These are phyloP conservation scores for Eragrostis tef DNA, from an alignment of 202 grass and related monocot species.

Conservation along the genomic window DNA sequence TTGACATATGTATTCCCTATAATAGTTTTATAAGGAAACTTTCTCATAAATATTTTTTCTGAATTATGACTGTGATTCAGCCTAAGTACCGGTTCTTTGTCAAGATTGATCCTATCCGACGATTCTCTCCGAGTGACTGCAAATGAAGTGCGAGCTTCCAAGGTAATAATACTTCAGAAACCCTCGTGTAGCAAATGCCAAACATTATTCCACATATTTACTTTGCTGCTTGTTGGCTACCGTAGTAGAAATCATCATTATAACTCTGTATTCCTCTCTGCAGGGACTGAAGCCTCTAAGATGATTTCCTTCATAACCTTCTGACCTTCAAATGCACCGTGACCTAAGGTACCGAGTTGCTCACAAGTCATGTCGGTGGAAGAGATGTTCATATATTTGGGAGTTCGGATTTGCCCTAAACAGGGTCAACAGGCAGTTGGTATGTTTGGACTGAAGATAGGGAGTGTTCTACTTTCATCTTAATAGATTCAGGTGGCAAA, in stretches of 20 bases:
- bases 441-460: background rate
- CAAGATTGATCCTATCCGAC: constrained; percentile 92
- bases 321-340: constrained; percentile 23
- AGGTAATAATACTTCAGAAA: constrained; percentile 58
- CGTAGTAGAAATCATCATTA: background rate
- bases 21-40: constrained; percentile 33
- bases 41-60: constrained; percentile 3
- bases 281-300: constrained; percentile 70
- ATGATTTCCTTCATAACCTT: constrained; percentile 45
- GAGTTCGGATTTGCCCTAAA: background rate
- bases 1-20: background rate
- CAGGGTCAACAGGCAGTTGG: background rate
- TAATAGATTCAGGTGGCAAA: no score
- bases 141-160: constrained; percentile 82
- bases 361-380: background rate
- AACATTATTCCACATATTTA: background rate
- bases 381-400: background rate
- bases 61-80: constrained; percentile 48
- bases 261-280: background rate
- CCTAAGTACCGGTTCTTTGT: constrained; percentile 88
- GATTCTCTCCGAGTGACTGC: constrained; percentile 82
- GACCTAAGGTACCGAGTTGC: background rate
- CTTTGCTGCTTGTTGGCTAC: background rate
- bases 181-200: background rate
- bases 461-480: no score